Evolutionary conservation across 306 rosid species (phyloP).

Genomic region (Dryas octopetala): DNA sequence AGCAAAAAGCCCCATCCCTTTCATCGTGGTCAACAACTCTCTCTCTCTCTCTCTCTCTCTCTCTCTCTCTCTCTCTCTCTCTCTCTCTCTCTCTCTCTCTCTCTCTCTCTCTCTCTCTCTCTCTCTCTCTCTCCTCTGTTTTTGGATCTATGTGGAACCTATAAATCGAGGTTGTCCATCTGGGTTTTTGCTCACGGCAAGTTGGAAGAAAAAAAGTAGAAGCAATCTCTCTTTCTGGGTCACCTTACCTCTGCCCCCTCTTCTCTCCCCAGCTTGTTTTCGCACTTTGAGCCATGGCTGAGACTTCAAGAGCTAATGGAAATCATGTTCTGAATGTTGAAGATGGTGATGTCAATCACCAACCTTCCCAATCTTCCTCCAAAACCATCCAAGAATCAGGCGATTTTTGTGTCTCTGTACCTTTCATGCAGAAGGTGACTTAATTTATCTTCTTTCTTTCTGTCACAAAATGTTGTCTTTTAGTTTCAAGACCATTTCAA

Average conservation of each 20-base stretch:
- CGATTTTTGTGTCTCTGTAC: constrained; percentile 26
- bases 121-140: neutral
- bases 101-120: neutral
- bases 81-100: neutral
- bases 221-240: neutral
- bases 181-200: constrained; percentile 6
- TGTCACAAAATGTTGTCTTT: neutral
- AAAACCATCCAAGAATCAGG: constrained; percentile 14
- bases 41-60: neutral
- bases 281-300: constrained; percentile 44
- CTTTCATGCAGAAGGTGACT: constrained; percentile 73
- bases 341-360: constrained; percentile 23
- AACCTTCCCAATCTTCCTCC: constrained; percentile 1
- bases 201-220: constrained; percentile 4
- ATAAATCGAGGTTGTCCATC: constrained; percentile 40
- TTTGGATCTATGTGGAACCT: constrained; percentile 24
- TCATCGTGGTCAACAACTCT: constrained; percentile 5
- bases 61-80: neutral
- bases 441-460: neutral
- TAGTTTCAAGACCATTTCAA: neutral
- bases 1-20: neutral
- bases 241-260: neutral
- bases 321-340: constrained; percentile 40
- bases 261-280: neutral
- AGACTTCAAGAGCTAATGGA: constrained; percentile 35